Evolutionary conservation across 1,139 yeast species (phyloP), one percentile per base, ranked within the genome.

Genomic region (Sugiyamaella paludigena): DNA sequence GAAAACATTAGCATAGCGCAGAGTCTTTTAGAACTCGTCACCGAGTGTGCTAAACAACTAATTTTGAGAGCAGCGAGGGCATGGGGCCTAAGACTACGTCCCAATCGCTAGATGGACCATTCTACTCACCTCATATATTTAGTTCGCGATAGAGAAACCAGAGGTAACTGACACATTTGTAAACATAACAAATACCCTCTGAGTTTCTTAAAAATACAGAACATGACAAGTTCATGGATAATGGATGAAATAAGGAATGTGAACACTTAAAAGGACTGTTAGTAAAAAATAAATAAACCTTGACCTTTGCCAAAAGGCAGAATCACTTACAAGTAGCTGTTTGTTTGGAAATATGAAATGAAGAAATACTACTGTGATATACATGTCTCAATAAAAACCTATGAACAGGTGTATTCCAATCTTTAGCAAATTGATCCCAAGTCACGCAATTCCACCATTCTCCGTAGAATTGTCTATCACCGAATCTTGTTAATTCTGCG

Each of bases 371-470:
- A 29, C 95, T 84, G 65, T 89, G 97, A 66, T 92, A 94, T 7
- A 92, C 98, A 64, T 94, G 99, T 56, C 98, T 79, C 40, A 89
- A 72, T 52, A 92, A 72, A 61, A 92, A 92, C 58, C 83, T 80
- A 66, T 92, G 97, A n/a, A 94, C 98, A 0, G 98, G 97, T 8
- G 81, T 78, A 65, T 92, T 92, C 98, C 99, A 94, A 57, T 87
- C 82, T 57, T 97, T 78, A 8, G 97, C 86, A 69, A 87, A 92
- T 64, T 89, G 92, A 49, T 87, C 89, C 96, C 97, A 92, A 43
- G 89, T 84, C 28, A 86, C 81, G 57, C 95, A 87, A 58, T 92
- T 87, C 98, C 98, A 92, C 98, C 98, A 92, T 38, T 89, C 87
- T 2, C 95, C 95, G 62, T 92, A 92, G 66, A 92, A 92, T 58